phyloP scores from a whole-genome alignment of 148 eudicot genomes.

The Beta vulgaris region DNA sequence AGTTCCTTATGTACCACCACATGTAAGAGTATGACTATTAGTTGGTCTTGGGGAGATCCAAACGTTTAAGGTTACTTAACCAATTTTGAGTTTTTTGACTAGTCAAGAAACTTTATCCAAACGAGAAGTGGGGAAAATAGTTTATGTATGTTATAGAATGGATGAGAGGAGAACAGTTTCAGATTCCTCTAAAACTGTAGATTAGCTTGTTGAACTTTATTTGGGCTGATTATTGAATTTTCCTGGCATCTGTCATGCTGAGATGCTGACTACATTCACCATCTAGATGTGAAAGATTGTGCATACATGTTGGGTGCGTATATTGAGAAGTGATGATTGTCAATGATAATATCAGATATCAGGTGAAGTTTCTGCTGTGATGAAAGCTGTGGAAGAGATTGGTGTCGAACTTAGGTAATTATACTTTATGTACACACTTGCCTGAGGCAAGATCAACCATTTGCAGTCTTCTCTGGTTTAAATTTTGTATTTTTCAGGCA shows the following conservation, averaged over 20 bases:
- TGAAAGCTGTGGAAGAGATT: constrained; percentile 84
- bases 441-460: constrained; percentile 7
- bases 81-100: neutral
- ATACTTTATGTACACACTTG: neutral
- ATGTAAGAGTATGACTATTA: neutral
- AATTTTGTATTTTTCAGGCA: constrained; percentile 41
- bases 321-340: constrained; percentile 10
- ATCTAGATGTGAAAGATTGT: neutral
- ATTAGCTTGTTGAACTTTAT: neutral
- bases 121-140: no score
- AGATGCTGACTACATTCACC: neutral
- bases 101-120: no score
- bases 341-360: constrained; percentile 52
- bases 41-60: neutral
- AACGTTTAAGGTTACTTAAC: neutral
- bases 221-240: neutral
- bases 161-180: no score
- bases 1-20: neutral
- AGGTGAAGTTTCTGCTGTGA: constrained; percentile 70
- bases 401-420: constrained; percentile 73
- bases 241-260: constrained; percentile 2
- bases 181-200: neutral
- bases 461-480: neutral
- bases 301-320: constrained; percentile 3
- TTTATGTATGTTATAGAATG: neutral